A percentile compares a stretch with the other conserved stretches of the same genome.
Conservation (phyloP, 179 eudicot species). For the Dionaea muscipula region DNA sequence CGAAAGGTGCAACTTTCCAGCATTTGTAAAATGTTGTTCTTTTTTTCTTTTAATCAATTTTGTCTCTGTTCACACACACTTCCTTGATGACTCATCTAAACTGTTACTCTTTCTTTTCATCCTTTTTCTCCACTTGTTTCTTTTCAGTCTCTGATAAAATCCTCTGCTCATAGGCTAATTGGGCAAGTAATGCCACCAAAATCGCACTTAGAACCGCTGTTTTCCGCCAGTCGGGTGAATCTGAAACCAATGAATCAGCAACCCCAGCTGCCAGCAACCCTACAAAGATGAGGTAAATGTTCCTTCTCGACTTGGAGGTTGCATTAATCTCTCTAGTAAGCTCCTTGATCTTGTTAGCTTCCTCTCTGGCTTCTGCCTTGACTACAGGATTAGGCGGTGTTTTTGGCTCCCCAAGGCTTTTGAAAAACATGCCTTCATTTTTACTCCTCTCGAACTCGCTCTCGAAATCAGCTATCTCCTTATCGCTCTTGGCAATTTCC, state of each 20-base stretch:
- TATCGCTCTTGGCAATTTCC: constrained; percentile 48
- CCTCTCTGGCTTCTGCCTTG: constrained; percentile 50
- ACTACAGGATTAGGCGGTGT: constrained; percentile 19
- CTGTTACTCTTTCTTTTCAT: constrained; percentile 28
- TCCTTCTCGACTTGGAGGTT: constrained; percentile 45
- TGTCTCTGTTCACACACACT: no score
- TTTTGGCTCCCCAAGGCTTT: constrained; percentile 33
- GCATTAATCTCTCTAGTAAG: constrained; percentile 31
- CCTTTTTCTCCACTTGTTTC: constrained; percentile 15
- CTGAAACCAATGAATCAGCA: constrained; percentile 42
- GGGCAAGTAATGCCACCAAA: constrained; percentile 50
- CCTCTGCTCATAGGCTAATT: constrained; percentile 59
- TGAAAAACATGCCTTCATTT: constrained; percentile 78
- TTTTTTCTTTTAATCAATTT: no score
- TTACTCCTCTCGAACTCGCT: constrained; percentile 39
- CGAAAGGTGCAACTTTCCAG: no score
- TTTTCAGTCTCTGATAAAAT: constrained; percentile 28
- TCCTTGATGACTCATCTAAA: neutral
- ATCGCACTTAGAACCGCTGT: constrained; percentile 43
- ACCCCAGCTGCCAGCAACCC: constrained; percentile 43
- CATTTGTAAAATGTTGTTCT: no score
- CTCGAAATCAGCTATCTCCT: constrained; percentile 55
- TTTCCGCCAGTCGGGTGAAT: constrained; percentile 48
- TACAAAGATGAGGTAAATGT: constrained; percentile 52
- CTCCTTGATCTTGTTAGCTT: constrained; percentile 34